Evolutionary conservation across 371 early-diverging fungal species (phyloP).

Genomic region (Mucor velutinosus): DNA sequence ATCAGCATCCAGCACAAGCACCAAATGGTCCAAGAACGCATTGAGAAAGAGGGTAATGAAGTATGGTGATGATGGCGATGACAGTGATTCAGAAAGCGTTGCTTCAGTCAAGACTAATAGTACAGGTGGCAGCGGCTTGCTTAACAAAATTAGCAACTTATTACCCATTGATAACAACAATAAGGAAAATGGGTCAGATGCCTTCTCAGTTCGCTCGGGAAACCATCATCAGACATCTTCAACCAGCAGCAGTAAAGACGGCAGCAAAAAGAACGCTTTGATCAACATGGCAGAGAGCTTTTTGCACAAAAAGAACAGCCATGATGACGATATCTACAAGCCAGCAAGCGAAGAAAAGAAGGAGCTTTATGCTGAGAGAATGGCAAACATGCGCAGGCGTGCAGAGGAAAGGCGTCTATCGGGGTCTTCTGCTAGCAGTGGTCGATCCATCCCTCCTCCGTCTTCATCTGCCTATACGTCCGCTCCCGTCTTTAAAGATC

Average conservation of each 20-base stretch:
- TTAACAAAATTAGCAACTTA: constrained; percentile 14
- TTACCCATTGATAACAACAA: constrained; percentile 13
- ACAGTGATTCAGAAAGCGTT: constrained; percentile 11
- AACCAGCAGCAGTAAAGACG: not conserved
- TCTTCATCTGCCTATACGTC: not conserved
- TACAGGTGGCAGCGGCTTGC: constrained; percentile 2
- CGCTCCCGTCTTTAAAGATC: not conserved
- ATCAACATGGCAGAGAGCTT: constrained; percentile 8
- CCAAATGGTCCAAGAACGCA: constrained; percentile 5
- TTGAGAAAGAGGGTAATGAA: constrained; percentile 17
- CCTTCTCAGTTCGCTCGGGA: not conserved
- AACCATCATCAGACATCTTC: not conserved
- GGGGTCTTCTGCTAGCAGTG: not conserved
- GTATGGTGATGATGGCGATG: not conserved
- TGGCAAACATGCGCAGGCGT: constrained; percentile 19
- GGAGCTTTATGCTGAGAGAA: constrained; percentile 17
- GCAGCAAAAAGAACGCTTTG: constrained; percentile 10
- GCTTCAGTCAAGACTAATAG: not conserved
- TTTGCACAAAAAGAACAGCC: constrained; percentile 5
- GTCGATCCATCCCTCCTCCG: not conserved
- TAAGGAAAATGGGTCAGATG: not conserved
- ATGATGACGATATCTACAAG: not conserved
- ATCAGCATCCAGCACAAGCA: not conserved
- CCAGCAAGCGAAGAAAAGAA: constrained; percentile 10
- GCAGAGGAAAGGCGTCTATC: constrained; percentile 7